Evolutionary conservation across 108 stramenopile species (phyloP).

Genomic region (Heterococcus sp.): DNA sequence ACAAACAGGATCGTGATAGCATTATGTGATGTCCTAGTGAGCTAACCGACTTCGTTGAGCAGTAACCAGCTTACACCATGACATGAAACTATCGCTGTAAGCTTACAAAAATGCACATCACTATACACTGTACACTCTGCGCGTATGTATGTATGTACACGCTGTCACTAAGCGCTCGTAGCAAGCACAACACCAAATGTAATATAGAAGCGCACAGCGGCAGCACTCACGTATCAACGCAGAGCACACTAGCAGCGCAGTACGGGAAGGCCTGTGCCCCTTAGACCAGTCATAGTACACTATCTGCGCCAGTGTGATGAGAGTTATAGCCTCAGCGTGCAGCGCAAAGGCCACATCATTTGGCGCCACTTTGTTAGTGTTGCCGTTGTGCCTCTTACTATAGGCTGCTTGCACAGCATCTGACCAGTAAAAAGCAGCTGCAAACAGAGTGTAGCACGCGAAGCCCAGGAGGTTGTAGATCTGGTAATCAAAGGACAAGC

Average conservation of each 20-base stretch:
- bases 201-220: too few species aligned
- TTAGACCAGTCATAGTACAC: constrained; percentile 48
- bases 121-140: too few species aligned
- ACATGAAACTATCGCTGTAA: too few species aligned
- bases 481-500: constrained; percentile 65
- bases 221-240: too few species aligned
- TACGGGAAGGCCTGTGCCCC: neutral
- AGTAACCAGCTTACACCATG: too few species aligned
- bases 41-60: too few species aligned
- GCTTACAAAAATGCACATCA: too few species aligned
- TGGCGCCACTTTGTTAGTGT: constrained; percentile 59
- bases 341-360: constrained; percentile 91
- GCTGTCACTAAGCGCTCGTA: too few species aligned
- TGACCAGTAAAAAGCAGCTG: constrained; percentile 39
- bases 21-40: too few species aligned
- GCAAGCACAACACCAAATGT: too few species aligned
- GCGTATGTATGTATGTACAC: too few species aligned
- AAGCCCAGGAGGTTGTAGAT: constrained; percentile 69
- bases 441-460: constrained; percentile 62
- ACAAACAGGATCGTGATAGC: too few species aligned
- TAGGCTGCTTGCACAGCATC: constrained; percentile 48
- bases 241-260: neutral
- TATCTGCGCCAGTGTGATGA: constrained; percentile 75
- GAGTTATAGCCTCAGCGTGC: constrained; percentile 75
- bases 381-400: constrained; percentile 52